Base-by-base conservation (phyloP, 371 early-diverging fungal genomes). In the Mucor indicus region DNA sequence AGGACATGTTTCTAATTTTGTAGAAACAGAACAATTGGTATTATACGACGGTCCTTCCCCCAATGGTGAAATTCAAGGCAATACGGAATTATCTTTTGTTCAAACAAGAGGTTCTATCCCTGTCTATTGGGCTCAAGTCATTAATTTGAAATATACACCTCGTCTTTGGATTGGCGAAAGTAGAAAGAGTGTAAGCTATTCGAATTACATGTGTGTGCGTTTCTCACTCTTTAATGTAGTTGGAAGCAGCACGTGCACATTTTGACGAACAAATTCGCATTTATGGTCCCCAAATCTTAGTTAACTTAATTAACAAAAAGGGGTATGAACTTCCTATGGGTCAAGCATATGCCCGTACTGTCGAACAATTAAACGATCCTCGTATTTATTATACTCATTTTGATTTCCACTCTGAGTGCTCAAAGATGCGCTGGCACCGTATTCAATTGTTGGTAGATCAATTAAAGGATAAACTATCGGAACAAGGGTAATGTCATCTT, bases 31-130 rank as follows among this genome's bases (percentile, higher is more conserved):
- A 64, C 97, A 98, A 69, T 63, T 97, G 39, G 75, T 96, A 1
- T 56, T 81, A 33, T 73, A 77, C 55, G 78, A 80, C 12, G 64
- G 70, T 4, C 39, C 56, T 4, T 51, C 60, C 3, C 45, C 51
- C n/a, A 37, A 31, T 17, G 21, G 29, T 3, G 49, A 55, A 21
- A 30, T 38, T 5, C 57, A 52, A 8, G 77, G 72, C 47, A 64
- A 66, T 20, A 55, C 59, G 7, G 68, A 78, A 51, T 53, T 83
- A 5, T 64, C 93, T 2, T 93, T 83, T 79, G 85, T 97, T 10
- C 99, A 99, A 61, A 87, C 94, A 2, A 85, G 99, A 40, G 99
- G 99, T 4, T 97, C 98, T 0, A 95, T 99, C 55, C 99, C 99
- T 16, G 66, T 99, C 10, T 91, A 79, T 53, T 99, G 99, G 99